phyloP scores from a whole-genome alignment of 1,139 yeast species.

The Petasospora fabianii region DNA sequence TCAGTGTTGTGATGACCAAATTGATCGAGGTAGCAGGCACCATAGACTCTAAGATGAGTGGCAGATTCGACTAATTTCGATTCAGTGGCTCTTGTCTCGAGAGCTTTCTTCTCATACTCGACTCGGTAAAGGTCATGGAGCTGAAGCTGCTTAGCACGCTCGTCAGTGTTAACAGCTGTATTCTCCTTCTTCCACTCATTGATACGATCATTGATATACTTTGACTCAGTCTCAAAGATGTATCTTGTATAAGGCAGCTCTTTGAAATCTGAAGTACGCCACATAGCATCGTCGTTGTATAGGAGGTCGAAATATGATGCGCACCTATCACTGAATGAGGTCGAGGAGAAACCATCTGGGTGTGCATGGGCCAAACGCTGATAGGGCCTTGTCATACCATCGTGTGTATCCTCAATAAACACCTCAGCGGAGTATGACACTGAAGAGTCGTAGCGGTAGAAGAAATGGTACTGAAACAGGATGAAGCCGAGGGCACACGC shows the following conservation, averaged over 20 bases:
- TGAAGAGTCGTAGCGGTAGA: not conserved
- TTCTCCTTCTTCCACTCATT: slow-evolving; percentile 12
- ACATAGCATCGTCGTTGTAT: slow-evolving; percentile 15
- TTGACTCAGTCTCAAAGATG: slow-evolving; percentile 17
- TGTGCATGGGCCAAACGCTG: slow-evolving; percentile 4
- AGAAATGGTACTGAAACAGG: slow-evolving; percentile 13
- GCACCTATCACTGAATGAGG: slow-evolving; percentile 16
- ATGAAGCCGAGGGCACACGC: slow-evolving; percentile 3
- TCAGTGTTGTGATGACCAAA: slow-evolving; percentile 13
- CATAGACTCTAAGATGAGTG: slow-evolving; percentile 38
- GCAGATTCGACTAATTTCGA: slow-evolving; percentile 28
- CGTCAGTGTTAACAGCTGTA: slow-evolving; percentile 14
- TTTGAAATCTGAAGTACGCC: slow-evolving; percentile 20
- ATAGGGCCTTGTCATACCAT: slow-evolving; percentile 6
- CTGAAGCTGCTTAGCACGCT: slow-evolving; percentile 7
- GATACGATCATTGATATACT: slow-evolving; percentile 10
- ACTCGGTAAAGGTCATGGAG: slow-evolving; percentile 8
- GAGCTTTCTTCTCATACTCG: slow-evolving; percentile 13
- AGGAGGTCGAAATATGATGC: slow-evolving; percentile 19
- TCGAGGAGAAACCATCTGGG: slow-evolving; percentile 1
- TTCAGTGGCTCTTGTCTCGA: slow-evolving; percentile 21
- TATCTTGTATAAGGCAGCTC: slow-evolving; percentile 17
- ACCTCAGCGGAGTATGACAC: not conserved
- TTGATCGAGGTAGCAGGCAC: slow-evolving; percentile 37
- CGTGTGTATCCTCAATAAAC: slow-evolving; percentile 5